Conservation (phyloP, 2,329 filamentous ascomycete genomes). For the Scytalidium lignicola region DNA sequence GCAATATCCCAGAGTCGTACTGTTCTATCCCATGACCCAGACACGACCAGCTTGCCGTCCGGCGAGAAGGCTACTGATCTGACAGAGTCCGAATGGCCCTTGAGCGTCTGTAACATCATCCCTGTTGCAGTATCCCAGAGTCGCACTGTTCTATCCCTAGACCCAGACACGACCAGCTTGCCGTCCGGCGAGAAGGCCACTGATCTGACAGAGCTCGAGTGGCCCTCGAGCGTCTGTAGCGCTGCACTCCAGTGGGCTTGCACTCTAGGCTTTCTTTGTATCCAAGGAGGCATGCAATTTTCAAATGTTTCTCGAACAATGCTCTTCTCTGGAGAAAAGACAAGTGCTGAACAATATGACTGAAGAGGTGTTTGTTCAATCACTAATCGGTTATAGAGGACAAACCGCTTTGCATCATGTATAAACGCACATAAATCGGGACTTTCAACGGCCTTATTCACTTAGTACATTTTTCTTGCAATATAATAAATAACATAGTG, state of each 20-base stretch:
- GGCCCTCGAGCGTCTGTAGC: slow-evolving; percentile 13
- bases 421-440: slow-evolving; percentile 7
- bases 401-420: slow-evolving; percentile 17
- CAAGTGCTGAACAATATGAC: slow-evolving; percentile 27
- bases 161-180: slow-evolving; percentile 7
- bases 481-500: slow-evolving; percentile 1
- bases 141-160: neutral
- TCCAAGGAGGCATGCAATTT: slow-evolving; percentile 11
- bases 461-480: neutral
- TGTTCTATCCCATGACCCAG: slow-evolving; percentile 48
- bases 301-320: slow-evolving; percentile 19
- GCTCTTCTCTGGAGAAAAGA: slow-evolving; percentile 28
- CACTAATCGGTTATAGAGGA: slow-evolving; percentile 13
- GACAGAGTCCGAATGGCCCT: neutral
- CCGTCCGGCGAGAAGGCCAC: slow-evolving; percentile 10
- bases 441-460: slow-evolving; percentile 5
- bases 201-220: slow-evolving; percentile 2
- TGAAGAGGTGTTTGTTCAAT: slow-evolving; percentile 28
- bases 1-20: slow-evolving; percentile 52
- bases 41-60: slow-evolving; percentile 7
- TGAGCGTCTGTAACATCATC: neutral
- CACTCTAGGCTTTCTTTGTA: slow-evolving; percentile 10
- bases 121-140: neutral
- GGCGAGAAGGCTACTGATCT: slow-evolving; percentile 3
- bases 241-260: slow-evolving; percentile 11